phyloP scores from a whole-genome alignment of 805 yeast genomes.

The Vanderwaltozyma polyspora region DNA sequence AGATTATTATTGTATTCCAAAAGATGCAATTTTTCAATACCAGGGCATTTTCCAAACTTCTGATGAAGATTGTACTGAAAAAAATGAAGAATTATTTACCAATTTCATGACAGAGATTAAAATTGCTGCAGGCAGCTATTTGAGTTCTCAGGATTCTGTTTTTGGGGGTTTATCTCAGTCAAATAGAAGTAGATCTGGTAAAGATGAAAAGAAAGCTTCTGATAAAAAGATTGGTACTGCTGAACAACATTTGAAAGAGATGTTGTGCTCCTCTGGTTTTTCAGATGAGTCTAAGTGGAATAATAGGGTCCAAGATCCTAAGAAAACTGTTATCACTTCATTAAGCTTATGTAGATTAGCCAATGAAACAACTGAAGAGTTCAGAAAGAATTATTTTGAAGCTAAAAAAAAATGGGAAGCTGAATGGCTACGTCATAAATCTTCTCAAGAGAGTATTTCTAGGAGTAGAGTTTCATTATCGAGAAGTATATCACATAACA shows the following conservation, averaged over 20 bases:
- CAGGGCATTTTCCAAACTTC: slow-evolving; percentile 39
- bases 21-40: slow-evolving; percentile 16
- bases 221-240: slow-evolving; percentile 64
- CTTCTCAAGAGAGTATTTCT: slow-evolving; percentile 34
- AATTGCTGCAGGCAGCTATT: slow-evolving; percentile 51
- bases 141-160: slow-evolving; percentile 43
- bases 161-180: slow-evolving; percentile 54
- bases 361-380: slow-evolving; percentile 28
- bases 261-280: slow-evolving; percentile 86
- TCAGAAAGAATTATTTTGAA: slow-evolving; percentile 12
- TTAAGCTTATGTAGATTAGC: slow-evolving; percentile 31
- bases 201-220: background rate
- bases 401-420: slow-evolving; percentile 26
- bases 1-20: slow-evolving; percentile 79
- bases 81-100: slow-evolving; percentile 20
- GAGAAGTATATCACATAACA: background rate
- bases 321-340: slow-evolving; percentile 72
- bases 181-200: slow-evolving; percentile 18
- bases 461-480: background rate
- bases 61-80: slow-evolving; percentile 15
- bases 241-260: slow-evolving; percentile 82
- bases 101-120: slow-evolving; percentile 53
- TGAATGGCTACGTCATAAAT: slow-evolving; percentile 45
- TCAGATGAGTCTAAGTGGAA: slow-evolving; percentile 65
- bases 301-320: slow-evolving; percentile 67